Conservation (phyloP, 495 filamentous ascomycete species). For the Gamarada debralockiae region DNA sequence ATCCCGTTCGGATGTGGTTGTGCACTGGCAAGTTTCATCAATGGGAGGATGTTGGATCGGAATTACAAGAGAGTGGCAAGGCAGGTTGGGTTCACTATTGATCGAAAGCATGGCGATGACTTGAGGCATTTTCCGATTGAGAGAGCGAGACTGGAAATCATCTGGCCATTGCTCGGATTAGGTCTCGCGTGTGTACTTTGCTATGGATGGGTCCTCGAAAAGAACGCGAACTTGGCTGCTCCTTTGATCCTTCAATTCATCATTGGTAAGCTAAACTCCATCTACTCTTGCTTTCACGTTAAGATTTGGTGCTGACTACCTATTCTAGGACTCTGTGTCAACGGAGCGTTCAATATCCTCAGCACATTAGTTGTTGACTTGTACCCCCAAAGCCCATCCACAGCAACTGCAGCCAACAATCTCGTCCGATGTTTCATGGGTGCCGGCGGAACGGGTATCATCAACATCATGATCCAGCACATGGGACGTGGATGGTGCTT, state of each 20-base stretch:
- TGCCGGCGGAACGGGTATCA: constrained; percentile 58
- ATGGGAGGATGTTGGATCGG: constrained; percentile 53
- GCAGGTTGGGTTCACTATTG: constrained; percentile 36
- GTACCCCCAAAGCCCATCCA: constrained; percentile 44
- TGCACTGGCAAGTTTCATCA: constrained; percentile 59
- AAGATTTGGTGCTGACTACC: no score
- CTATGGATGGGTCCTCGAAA: constrained; percentile 41
- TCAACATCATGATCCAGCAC: constrained; percentile 55
- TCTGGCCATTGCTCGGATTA: constrained; percentile 42
- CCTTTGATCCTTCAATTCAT: constrained; percentile 45
- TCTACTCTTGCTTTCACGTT: no score
- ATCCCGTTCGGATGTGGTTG: constrained; percentile 63
- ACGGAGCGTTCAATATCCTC: constrained; percentile 53
- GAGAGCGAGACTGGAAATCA: constrained; percentile 52
- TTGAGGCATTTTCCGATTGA: constrained; percentile 60
- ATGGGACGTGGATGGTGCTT: constrained; percentile 70
- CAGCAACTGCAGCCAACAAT: constrained; percentile 65
- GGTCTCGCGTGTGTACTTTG: constrained; percentile 23
- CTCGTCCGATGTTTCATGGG: constrained; percentile 61
- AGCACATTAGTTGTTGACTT: constrained; percentile 35
- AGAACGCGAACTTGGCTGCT: constrained; percentile 32
- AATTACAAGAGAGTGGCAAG: constrained; percentile 45
- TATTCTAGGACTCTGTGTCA: constrained; percentile 36
- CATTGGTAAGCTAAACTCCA: constrained; percentile 12
- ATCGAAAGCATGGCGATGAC: constrained; percentile 45